These are phyloP conservation scores for Pleurotus tuoliensis DNA, from an alignment of 768 basidiomycete species.

Conservation along the genomic window DNA sequence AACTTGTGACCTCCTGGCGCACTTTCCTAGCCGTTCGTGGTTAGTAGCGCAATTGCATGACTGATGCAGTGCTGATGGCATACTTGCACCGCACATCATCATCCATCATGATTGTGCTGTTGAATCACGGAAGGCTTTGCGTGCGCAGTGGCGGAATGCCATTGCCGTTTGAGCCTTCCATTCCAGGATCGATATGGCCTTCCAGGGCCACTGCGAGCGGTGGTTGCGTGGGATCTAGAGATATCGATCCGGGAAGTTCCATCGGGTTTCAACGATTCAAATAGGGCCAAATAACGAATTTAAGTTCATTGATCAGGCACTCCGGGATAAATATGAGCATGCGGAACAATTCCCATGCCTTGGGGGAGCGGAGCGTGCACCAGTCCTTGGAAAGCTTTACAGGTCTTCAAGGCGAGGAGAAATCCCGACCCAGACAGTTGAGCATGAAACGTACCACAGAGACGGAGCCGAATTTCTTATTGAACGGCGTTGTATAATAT, in stretches of 20 bases:
- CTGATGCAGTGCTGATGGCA: background rate
- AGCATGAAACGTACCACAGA: background rate
- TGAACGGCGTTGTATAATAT: background rate
- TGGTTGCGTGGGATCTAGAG: slow-evolving; percentile 5
- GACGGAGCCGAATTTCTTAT: slow-evolving; percentile 2
- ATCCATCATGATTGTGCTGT: too few species aligned
- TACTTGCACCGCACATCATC: too few species aligned
- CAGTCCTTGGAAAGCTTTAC: background rate
- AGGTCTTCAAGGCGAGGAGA: background rate
- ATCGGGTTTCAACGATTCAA: slow-evolving; percentile 1
- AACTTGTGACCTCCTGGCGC: too few species aligned
- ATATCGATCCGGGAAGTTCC: slow-evolving; percentile 9
- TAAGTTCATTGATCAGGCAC: slow-evolving; percentile 4
- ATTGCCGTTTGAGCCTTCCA: background rate
- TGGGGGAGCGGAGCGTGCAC: background rate
- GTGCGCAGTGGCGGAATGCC: background rate
- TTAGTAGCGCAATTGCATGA: background rate
- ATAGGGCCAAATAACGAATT: background rate
- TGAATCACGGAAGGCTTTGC: too few species aligned
- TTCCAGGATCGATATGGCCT: background rate
- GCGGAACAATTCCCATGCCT: background rate
- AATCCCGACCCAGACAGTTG: background rate
- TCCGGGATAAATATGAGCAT: background rate
- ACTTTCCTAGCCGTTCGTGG: too few species aligned
- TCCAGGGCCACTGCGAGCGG: slow-evolving; percentile 4